Base-by-base conservation (phyloP, 805 yeast species). In the Ogataea methanolica region DNA sequence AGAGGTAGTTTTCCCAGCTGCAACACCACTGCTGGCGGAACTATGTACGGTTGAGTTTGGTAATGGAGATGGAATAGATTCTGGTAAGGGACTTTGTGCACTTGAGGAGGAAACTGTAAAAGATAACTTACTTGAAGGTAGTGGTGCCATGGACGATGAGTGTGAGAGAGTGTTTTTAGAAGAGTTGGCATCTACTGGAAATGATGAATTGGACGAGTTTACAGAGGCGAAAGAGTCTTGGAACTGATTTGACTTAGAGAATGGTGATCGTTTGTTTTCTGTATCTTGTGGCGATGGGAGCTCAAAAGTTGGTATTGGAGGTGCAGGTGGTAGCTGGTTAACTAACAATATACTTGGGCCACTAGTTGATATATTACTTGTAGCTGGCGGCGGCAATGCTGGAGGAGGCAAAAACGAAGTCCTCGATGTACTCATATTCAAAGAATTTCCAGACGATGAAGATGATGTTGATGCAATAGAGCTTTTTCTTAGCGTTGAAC, bases 291-390 rank as follows among this genome's bases (percentile, higher is more conserved):
- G 15, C 15, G 36, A 76, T 39, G 49, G 45, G 29, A 34, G 50
- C 12, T 23, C 33, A 11, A 76, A 83, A 14, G 57, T 62, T 3
- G 91, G 91, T 49, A 78, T 66, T 1, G 84, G 80, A 16, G 72
- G 61, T 44, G 71, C 77, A 0, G 84, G 80, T 0, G 90, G 89
- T 5, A 84, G 45, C 26, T 53, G 44, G 23, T 52, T 50, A 14
- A 59, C 49, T 11, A 43, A 39, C 16, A 45, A 39, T 37, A 37
- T 33, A 17, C 44, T 38, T 12, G 40, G 17, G 16, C 33, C 38
- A 11, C 34, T 9, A 14, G 39, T 6, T n/a, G 34, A 17, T 8
- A 26, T 23, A 3, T 34, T 33, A n/a, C 12, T 26, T n/a, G 39
- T 15, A n/a, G 33, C 7, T 26, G 22, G 34, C 17, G 34, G 16